Conservation (phyloP, 140 eudicot species). For the Ambrosia hybrid region DNA sequence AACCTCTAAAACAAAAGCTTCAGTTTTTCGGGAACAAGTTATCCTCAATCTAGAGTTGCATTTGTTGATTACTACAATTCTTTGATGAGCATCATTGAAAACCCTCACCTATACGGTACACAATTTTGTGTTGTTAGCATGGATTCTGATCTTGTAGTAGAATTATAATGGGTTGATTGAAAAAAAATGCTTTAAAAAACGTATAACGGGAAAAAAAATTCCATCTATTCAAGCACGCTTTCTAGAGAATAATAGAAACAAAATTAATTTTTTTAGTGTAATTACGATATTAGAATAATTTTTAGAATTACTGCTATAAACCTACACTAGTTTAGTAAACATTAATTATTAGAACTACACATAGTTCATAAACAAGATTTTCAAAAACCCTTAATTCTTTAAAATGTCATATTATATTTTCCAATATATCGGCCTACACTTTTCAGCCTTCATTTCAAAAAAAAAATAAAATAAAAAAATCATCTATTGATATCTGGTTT, state of each 20-base stretch:
- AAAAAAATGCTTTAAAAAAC: too few relatives aligned
- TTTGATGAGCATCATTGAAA: constrained; percentile 28
- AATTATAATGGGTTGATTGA: neutral
- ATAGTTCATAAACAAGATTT: too few relatives aligned
- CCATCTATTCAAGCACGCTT: too few relatives aligned
- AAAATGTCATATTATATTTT: too few relatives aligned
- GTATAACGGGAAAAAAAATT: too few relatives aligned
- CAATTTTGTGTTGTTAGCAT: neutral
- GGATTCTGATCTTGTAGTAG: neutral
- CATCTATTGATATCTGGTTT: neutral
- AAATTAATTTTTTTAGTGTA: too few relatives aligned
- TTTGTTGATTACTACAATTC: constrained; percentile 38
- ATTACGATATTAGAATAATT: too few relatives aligned
- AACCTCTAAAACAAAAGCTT: constrained; percentile 20
- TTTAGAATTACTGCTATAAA: too few relatives aligned
- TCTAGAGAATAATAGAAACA: too few relatives aligned
- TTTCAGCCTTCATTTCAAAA: neutral
- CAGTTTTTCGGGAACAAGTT: constrained; percentile 13
- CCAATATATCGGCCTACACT: neutral
- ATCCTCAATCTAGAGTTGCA: constrained; percentile 31
- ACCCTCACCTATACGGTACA: constrained; percentile 39
- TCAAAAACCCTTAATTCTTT: too few relatives aligned
- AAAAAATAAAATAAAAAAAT: neutral
- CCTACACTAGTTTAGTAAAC: too few relatives aligned
- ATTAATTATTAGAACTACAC: too few relatives aligned